phyloP scores from a whole-genome alignment of 805 yeast genomes.

The Metschnikowia shivogae region DNA sequence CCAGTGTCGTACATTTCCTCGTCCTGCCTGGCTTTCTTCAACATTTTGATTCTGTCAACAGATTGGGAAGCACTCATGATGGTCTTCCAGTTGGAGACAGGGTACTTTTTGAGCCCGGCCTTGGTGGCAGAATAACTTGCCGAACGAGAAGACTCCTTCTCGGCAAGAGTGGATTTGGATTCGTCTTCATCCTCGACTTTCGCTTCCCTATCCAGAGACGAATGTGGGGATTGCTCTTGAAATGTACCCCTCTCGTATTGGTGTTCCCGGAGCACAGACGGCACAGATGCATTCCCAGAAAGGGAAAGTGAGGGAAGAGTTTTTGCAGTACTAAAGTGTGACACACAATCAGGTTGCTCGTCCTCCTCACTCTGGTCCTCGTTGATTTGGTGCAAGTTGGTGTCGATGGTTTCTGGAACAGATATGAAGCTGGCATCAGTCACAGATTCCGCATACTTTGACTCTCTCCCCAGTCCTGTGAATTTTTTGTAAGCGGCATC shows the following conservation, averaged over 20 bases:
- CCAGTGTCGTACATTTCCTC: slow-evolving; percentile 51
- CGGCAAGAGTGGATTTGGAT: background rate
- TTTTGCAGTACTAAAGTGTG: slow-evolving; percentile 8
- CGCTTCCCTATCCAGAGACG: slow-evolving; percentile 6
- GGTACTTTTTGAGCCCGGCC: slow-evolving; percentile 18
- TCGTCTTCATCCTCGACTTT: slow-evolving; percentile 3
- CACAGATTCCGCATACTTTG: slow-evolving; percentile 17
- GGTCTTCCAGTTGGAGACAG: slow-evolving; percentile 39
- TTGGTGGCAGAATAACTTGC: background rate
- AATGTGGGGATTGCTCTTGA: slow-evolving; percentile 10
- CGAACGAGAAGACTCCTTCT: background rate
- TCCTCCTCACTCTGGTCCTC: slow-evolving; percentile 29
- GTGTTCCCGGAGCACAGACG: slow-evolving; percentile 14
- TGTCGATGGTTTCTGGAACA: slow-evolving; percentile 40
- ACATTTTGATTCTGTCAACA: slow-evolving; percentile 37
- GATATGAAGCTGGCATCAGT: slow-evolving; percentile 20
- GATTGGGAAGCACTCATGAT: slow-evolving; percentile 40
- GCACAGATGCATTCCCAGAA: slow-evolving; percentile 6
- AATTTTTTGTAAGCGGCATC: slow-evolving; percentile 30
- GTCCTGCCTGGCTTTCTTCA: slow-evolving; percentile 40
- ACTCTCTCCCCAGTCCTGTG: slow-evolving; percentile 25
- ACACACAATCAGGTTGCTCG: slow-evolving; percentile 10
- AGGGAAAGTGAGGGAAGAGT: background rate
- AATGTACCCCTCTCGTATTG: slow-evolving; percentile 11
- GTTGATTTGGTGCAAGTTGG: slow-evolving; percentile 31